Base-by-base conservation (phyloP, 2,329 filamentous ascomycete species). In the Aspergillus intermedius region DNA sequence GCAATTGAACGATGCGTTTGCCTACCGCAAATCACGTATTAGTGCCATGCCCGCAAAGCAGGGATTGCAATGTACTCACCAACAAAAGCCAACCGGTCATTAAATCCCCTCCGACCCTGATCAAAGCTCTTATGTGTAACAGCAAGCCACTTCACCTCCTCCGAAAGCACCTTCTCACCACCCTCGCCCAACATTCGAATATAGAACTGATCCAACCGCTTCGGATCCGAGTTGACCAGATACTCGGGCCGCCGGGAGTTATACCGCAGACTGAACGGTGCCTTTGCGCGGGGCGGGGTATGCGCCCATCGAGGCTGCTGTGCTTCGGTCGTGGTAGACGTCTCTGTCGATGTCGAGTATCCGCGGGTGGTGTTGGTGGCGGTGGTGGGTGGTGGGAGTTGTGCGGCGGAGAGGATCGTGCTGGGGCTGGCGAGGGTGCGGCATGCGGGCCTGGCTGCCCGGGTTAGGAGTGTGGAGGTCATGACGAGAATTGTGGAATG, bases 91-190 rank as follows among this genome's bases (percentile, higher is more conserved):
- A 98, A 75, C 54, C 88, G 82, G 63, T 96, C 91, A 68, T 98
- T 98, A 74, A 91, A 95, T 1, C 91, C 91, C 76, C 91, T 84
- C 63, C 89, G 79, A 46, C 91, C 93, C 65, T 97, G 90, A 66
- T 98, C 91, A 64, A 95, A 97, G 71, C 90, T 96, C 80, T 97
- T 97, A 71, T 97, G 93, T 56, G 93, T 98, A 48, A 98, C 82
- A 25, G 91, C 91, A 62, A 97, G 75, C 93, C 93, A 98, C 74
- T 96, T 97, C 53, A 93, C 77, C 73, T 98, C 91, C 13, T 96
- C 91, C 2, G 86, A 84, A 49, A 98, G 76, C 66, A 93, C 68
- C 59, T 79, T 80, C 57, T 87, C 81, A 49, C 87, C 88, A 42
- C 79, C 82, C 42, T 75, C 76, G 5, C 91, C 91, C 48, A 97